Conservation (phyloP, 345 rosid species). For the Brassica rapa region DNA sequence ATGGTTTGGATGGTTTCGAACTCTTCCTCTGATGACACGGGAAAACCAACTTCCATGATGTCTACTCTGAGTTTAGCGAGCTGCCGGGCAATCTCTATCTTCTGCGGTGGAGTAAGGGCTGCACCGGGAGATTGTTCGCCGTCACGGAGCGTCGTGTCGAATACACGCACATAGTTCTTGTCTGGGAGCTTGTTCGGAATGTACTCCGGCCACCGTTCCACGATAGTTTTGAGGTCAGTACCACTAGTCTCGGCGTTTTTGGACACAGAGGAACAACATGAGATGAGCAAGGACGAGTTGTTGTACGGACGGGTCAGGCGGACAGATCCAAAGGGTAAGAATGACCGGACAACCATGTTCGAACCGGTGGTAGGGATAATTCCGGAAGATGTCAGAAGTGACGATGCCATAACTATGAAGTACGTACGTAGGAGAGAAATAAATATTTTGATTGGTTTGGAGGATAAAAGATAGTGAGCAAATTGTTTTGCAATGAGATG, state of each 20-base stretch:
- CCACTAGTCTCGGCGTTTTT: neutral
- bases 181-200: slow-evolving; percentile 60
- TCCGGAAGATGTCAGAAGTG: slow-evolving; percentile 29
- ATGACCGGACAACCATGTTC: neutral
- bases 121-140: slow-evolving; percentile 84
- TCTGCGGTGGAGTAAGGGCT: slow-evolving; percentile 75
- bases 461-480: slow-evolving; percentile 8
- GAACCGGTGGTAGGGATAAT: slow-evolving; percentile 19
- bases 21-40: slow-evolving; percentile 75
- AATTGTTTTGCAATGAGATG: neutral
- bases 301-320: slow-evolving; percentile 16
- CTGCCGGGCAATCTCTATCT: slow-evolving; percentile 80
- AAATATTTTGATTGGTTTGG: neutral
- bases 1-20: slow-evolving; percentile 68
- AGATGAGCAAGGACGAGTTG: slow-evolving; percentile 11
- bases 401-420: slow-evolving; percentile 11
- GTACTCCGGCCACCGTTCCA: slow-evolving; percentile 54
- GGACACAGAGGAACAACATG: slow-evolving; percentile 35
- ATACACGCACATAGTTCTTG: slow-evolving; percentile 27
- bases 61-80: slow-evolving; percentile 84
- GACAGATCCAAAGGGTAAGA: slow-evolving; percentile 12
- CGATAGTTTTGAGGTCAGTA: neutral
- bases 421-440: neutral
- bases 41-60: slow-evolving; percentile 87
- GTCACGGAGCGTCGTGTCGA: slow-evolving; percentile 95